A percentile compares a stretch with the other conserved stretches of the same genome.
phyloP scores from a whole-genome alignment of 1,139 yeast species.

The Magnusiomyces tetraspermus region DNA sequence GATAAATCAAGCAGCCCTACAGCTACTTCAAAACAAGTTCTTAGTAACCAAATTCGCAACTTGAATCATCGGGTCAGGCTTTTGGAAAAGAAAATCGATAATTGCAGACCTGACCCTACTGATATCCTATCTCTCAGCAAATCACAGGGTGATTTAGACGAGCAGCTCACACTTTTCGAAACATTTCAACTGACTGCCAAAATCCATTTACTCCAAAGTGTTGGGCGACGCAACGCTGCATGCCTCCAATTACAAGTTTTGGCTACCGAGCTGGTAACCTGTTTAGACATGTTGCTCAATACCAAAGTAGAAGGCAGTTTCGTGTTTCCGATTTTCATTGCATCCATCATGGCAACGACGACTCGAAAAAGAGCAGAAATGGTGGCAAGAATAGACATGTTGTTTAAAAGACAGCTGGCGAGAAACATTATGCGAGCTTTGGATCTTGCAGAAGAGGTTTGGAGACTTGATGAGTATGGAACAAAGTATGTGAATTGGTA shows the following conservation, averaged over 20 bases:
- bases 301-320: slow-evolving; percentile 62
- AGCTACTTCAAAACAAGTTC: background rate
- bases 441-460: slow-evolving; percentile 49
- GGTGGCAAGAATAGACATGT: slow-evolving; percentile 44
- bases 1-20: no score
- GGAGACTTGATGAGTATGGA: slow-evolving; percentile 43
- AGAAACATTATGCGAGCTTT: slow-evolving; percentile 57
- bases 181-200: slow-evolving; percentile 63
- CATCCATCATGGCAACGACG: slow-evolving; percentile 59
- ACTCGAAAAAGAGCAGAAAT: slow-evolving; percentile 39
- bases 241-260: slow-evolving; percentile 56
- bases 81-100: slow-evolving; percentile 44
- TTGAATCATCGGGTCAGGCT: slow-evolving; percentile 32
- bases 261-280: slow-evolving; percentile 44
- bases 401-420: slow-evolving; percentile 54
- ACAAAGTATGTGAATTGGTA: slow-evolving; percentile 56
- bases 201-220: slow-evolving; percentile 57
- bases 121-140: slow-evolving; percentile 40
- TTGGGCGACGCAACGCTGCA: slow-evolving; percentile 51
- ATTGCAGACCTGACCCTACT: slow-evolving; percentile 44
- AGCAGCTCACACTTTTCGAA: slow-evolving; percentile 63
- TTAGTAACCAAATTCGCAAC: background rate
- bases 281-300: slow-evolving; percentile 54
- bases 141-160: slow-evolving; percentile 44
- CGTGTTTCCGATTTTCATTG: slow-evolving; percentile 67